Evolutionary conservation across 2,329 filamentous ascomycete genomes (phyloP), one percentile per base, ranked within the genome.

Genomic region (Ascochyta koolunga): DNA sequence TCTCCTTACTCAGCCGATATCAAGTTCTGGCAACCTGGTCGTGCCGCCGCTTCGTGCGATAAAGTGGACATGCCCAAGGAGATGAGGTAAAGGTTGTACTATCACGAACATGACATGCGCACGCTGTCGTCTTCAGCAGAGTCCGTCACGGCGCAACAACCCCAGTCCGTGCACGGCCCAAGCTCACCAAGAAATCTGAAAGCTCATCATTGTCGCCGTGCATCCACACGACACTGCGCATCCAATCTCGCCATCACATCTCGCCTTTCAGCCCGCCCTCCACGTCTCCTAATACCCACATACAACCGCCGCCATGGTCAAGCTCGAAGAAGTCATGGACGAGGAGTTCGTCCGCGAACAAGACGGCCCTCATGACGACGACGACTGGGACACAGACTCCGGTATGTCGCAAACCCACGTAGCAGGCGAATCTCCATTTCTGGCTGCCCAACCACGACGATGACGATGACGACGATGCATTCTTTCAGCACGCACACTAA

Each of bases 261-360:
- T 19, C 46, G 42, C 19, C 19, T 13, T 21, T 43, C 32, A 8
- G 19, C 11, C 35, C 45, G 25, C 45, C 10, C 1, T 2, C 27
- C 22, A 38, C 9, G 18, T 4, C 45, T 32, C 35, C 9, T 16
- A 22, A 25, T 19, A 10, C 16, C 31, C 24, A 2, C 38, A 40
- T 41, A 50, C 29, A 27, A 46, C 62, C 59, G 60, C 58, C 79
- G 87, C 77, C 69, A 97, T 98, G 93, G 93, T 98, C 78, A 91
- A 93, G 79, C 90, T 98, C 74, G 90, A 91, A 75, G 93, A 98
- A 83, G 93, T 98, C 73, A 89, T 96, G 75, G 93, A 98, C 76
- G 93, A 97, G 84, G 90, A 96, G 79, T 96, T 97, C 82, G 83
- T 89, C 79, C 81, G 85, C 76, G 80, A 83, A 67, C 87, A 89